Percentiles rank a stretch among this genome's conserved stretches.
Evolutionary conservation across 306 rosid genomes (phyloP).

Genomic region (Sechiopsis laciniata): DNA sequence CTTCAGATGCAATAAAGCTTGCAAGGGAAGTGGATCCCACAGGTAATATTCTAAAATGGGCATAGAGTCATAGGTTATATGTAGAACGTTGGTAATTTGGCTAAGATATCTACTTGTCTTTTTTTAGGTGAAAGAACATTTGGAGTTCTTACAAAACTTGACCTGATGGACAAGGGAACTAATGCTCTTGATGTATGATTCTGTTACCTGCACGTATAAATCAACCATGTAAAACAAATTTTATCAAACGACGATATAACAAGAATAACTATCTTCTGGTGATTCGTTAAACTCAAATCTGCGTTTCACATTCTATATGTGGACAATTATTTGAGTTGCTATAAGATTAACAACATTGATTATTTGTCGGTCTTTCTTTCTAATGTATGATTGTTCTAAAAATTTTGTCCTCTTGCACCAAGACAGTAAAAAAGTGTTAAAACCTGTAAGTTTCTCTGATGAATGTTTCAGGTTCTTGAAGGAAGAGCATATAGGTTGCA

Average conservation of each 20-base stretch:
- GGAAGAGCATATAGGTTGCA: slow-evolving; percentile 89
- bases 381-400: slow-evolving; percentile 13
- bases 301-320: background rate
- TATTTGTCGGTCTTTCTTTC: background rate
- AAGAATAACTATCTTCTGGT: background rate
- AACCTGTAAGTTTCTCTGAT: slow-evolving; percentile 24
- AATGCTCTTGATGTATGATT: slow-evolving; percentile 74
- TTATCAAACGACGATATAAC: background rate
- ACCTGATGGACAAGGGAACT: slow-evolving; percentile 96
- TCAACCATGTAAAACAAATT: background rate
- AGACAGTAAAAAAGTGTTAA: slow-evolving; percentile 14
- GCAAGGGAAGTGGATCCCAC: slow-evolving; percentile 90
- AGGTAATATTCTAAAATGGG: slow-evolving; percentile 32
- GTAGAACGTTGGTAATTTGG: background rate
- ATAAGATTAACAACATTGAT: background rate
- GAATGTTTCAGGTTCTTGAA: slow-evolving; percentile 73
- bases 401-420: background rate
- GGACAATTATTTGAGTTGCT: background rate
- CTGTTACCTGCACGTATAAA: slow-evolving; percentile 4
- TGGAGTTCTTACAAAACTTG: slow-evolving; percentile 91
- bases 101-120: slow-evolving; percentile 15
- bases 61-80: background rate
- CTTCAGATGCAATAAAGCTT: slow-evolving; percentile 88
- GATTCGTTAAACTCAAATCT: background rate
- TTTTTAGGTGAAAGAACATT: slow-evolving; percentile 85